Percentiles rank a stretch among this genome's conserved stretches.
Conservation (phyloP, 441 rosid genomes). For the Populus hybrid region DNA sequence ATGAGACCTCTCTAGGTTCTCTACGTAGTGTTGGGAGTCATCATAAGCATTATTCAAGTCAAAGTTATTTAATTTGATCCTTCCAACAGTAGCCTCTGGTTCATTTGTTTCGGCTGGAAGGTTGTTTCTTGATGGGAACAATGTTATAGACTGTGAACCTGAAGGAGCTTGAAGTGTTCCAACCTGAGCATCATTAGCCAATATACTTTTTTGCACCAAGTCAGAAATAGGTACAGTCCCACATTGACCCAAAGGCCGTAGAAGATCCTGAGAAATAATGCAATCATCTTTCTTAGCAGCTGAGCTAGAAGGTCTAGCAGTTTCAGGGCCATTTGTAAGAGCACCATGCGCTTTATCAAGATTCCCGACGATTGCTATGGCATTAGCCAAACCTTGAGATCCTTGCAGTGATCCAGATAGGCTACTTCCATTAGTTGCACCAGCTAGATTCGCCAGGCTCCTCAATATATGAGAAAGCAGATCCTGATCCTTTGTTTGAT, state of each 20-base stretch:
- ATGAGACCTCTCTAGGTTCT: slow-evolving; percentile 21
- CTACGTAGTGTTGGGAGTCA: slow-evolving; percentile 34
- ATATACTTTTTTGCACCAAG: slow-evolving; percentile 23
- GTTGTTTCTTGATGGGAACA: slow-evolving; percentile 19
- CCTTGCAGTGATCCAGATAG: slow-evolving; percentile 39
- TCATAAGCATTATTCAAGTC: slow-evolving; percentile 27
- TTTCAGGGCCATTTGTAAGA: slow-evolving; percentile 23
- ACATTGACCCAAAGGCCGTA: slow-evolving; percentile 23
- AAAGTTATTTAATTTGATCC: slow-evolving; percentile 21
- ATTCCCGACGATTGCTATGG: slow-evolving; percentile 23
- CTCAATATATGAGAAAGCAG: slow-evolving; percentile 62
- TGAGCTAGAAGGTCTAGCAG: slow-evolving; percentile 35
- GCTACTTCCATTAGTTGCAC: slow-evolving; percentile 30
- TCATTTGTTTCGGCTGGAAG: slow-evolving; percentile 23
- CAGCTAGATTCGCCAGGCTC: slow-evolving; percentile 50
- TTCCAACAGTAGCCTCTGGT: slow-evolving; percentile 17
- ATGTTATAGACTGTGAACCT: slow-evolving; percentile 21
- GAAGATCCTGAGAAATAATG: slow-evolving; percentile 20
- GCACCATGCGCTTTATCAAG: slow-evolving; percentile 23
- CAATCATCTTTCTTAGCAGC: slow-evolving; percentile 26
- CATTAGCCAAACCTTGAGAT: slow-evolving; percentile 28
- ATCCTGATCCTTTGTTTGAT: slow-evolving; percentile 61
- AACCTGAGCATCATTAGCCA: slow-evolving; percentile 13
- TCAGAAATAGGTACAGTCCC: slow-evolving; percentile 26
- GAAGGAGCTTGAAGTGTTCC: slow-evolving; percentile 15